Evolutionary conservation across 1,284 basidiomycete genomes (phyloP), one percentile per base, ranked within the genome.

Genomic region (Boletellus deceptivus): DNA sequence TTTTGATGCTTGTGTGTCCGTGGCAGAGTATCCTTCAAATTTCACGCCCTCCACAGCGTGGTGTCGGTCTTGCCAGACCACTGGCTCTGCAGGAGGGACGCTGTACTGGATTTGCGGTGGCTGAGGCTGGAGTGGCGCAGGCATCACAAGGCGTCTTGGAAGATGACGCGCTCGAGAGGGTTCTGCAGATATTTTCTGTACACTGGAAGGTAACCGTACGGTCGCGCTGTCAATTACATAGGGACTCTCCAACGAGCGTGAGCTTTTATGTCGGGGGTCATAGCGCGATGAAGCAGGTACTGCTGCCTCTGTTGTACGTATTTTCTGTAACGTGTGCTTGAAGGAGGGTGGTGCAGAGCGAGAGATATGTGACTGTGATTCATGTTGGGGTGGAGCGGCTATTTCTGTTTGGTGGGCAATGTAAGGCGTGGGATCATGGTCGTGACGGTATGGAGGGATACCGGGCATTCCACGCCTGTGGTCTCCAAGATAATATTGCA

Each of bases 61-160:
- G 48, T 54, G 43, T 31, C 51, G 55, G n/a, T 39, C 49, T n/a
- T 39, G 46, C 54, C 48, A 48, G 34, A 33, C 8, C 35, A 34
- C 37, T 16, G 50, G 31, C 10, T 48, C 37, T 4, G 35, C 13
- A 17, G 27, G 43, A 29, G 55, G 46, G 27, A 49, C 46, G 5
- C 34, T 43, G 33, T 54, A 38, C 36, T 54, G 50, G 29, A 45
- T 38, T n/a, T 50, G 54, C 7, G 39, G 46, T 35, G 29, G 51
- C 27, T 55, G 60, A 31, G 54, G 53, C 48, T 77, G 75, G 22
- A 86, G 71, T 16, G 79, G 84, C 6, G 80, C 65, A 39, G 84
- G 84, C 84, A 86, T 86, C 33, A 86, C 80, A 29, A 86, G 76
- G 33, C 70, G 75, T 63, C 77, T 84, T 3, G 84, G 84, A 22